These are phyloP conservation scores for Xylaria cubensis DNA, from an alignment of 495 filamentous ascomycete species.

Conservation along the genomic window DNA sequence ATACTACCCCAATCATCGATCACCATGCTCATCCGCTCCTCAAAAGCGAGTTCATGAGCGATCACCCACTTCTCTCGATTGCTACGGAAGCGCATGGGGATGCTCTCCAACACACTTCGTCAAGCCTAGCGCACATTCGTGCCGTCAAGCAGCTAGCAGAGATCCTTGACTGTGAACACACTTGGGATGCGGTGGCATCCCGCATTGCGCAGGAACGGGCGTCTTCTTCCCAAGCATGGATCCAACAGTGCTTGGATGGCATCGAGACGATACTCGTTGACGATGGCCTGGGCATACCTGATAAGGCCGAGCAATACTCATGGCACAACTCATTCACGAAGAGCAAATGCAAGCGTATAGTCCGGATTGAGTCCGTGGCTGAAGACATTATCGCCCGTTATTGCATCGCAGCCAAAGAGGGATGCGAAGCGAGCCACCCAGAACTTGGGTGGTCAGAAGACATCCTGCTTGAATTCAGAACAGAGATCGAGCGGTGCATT, in stretches of 20 bases:
- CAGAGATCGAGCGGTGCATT: slow-evolving; percentile 59
- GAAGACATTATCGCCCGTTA: slow-evolving; percentile 60
- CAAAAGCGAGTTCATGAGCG: slow-evolving; percentile 40
- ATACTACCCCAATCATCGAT: slow-evolving; percentile 80
- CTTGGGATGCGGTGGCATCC: slow-evolving; percentile 68
- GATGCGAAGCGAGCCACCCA: slow-evolving; percentile 14
- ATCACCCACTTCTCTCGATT: slow-evolving; percentile 70
- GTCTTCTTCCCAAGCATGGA: slow-evolving; percentile 64
- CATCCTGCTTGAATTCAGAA: slow-evolving; percentile 8
- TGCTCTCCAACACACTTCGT: slow-evolving; percentile 62
- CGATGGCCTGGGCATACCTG: slow-evolving; percentile 68
- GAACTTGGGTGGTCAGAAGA: neutral
- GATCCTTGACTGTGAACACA: slow-evolving; percentile 64
- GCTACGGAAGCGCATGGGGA: slow-evolving; percentile 75
- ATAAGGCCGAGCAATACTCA: slow-evolving; percentile 63
- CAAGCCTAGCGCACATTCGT: slow-evolving; percentile 71
- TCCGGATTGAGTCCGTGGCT: slow-evolving; percentile 82
- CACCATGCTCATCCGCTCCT: slow-evolving; percentile 81
- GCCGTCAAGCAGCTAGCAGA: slow-evolving; percentile 71
- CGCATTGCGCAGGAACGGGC: slow-evolving; percentile 62
- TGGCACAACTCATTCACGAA: slow-evolving; percentile 76
- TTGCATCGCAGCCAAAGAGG: slow-evolving; percentile 24
- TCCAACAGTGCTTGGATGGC: slow-evolving; percentile 70
- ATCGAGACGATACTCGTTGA: slow-evolving; percentile 82
- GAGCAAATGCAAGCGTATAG: slow-evolving; percentile 73